Percentiles rank a stretch among this genome's conserved stretches.
These are phyloP conservation scores for Nidularia sp. DNA, from an alignment of 768 basidiomycete species.

Conservation along the genomic window DNA sequence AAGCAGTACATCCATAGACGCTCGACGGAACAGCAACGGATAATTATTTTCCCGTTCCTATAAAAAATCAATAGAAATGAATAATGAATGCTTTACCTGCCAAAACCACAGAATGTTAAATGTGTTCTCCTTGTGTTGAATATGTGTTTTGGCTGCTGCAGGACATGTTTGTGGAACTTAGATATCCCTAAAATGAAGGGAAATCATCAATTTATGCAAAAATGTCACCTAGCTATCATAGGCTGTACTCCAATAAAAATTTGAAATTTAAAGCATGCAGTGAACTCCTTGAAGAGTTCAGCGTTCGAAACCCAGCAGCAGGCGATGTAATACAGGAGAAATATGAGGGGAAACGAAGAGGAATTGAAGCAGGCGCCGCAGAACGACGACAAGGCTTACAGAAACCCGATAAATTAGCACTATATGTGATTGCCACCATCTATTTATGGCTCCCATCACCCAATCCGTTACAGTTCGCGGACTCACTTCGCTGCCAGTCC, in stretches of 20 bases:
- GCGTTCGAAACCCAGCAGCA: too few relatives aligned
- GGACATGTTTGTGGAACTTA: too few relatives aligned
- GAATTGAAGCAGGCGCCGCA: not conserved
- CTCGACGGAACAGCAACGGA: conserved; percentile 10
- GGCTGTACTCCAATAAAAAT: too few relatives aligned
- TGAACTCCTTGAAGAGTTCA: too few relatives aligned
- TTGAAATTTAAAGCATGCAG: too few relatives aligned
- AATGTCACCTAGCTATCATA: too few relatives aligned
- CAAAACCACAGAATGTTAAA: not conserved
- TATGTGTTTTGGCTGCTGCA: too few relatives aligned
- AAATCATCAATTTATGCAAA: too few relatives aligned
- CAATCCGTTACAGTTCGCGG: not conserved
- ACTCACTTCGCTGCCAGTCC: not conserved
- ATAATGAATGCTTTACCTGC: not conserved
- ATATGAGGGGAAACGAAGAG: not conserved
- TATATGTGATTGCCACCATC: not conserved
- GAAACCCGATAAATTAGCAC: not conserved
- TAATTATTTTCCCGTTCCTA: conserved; percentile 1
- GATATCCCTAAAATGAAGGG: too few relatives aligned
- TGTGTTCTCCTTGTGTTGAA: not conserved
- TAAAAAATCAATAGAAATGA: not conserved
- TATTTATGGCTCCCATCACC: not conserved
- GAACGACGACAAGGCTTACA: not conserved
- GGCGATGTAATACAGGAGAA: not conserved
- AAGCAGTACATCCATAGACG: conserved; percentile 21